Percentiles rank a stretch among this genome's conserved stretches.
phyloP scores from a whole-genome alignment of 2,329 filamentous ascomycete species.

The Verticillium zaregamsianum region DNA sequence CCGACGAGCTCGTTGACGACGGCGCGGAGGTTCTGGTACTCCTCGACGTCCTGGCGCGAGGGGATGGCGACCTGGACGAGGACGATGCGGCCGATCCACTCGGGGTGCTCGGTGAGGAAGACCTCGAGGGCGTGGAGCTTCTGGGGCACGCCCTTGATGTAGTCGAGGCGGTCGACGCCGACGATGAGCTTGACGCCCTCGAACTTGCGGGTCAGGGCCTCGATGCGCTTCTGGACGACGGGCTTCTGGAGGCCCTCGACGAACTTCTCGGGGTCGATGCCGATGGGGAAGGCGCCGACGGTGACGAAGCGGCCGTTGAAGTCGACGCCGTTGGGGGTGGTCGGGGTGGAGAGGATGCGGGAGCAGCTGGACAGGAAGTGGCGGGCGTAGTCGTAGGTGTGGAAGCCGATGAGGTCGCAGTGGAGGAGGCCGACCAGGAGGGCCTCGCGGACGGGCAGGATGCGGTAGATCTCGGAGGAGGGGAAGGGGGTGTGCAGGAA shows the following conservation, averaged over 20 bases:
- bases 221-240: constrained; percentile 83
- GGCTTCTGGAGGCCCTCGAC: constrained; percentile 81
- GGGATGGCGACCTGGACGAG: constrained; percentile 95
- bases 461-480: constrained; percentile 94
- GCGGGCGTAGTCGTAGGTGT: constrained; percentile 98
- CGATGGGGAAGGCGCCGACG: constrained; percentile 94
- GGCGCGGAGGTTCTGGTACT: constrained; percentile 93
- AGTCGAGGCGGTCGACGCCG: constrained; percentile 92
- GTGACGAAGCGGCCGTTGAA: constrained; percentile 85
- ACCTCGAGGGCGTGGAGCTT: constrained; percentile 96
- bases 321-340: constrained; percentile 89
- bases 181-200: constrained; percentile 95
- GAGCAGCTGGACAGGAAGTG: constrained; percentile 97
- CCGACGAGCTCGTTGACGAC: constrained; percentile 97
- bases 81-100: constrained; percentile 97
- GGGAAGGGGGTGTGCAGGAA: constrained; percentile 98
- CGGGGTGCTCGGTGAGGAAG: constrained; percentile 92
- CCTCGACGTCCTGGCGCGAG: constrained; percentile 91
- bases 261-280: constrained; percentile 97
- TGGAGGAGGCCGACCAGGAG: constrained; percentile 83
- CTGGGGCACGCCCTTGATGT: constrained; percentile 98
- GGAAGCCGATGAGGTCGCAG: constrained; percentile 94
- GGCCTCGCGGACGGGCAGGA: constrained; percentile 86
- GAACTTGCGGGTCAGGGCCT: constrained; percentile 81
- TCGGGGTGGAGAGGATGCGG: constrained; percentile 78